These are phyloP conservation scores for Plantago lanceolata DNA, from an alignment of 305 asterid genomes.

Conservation along the genomic window DNA sequence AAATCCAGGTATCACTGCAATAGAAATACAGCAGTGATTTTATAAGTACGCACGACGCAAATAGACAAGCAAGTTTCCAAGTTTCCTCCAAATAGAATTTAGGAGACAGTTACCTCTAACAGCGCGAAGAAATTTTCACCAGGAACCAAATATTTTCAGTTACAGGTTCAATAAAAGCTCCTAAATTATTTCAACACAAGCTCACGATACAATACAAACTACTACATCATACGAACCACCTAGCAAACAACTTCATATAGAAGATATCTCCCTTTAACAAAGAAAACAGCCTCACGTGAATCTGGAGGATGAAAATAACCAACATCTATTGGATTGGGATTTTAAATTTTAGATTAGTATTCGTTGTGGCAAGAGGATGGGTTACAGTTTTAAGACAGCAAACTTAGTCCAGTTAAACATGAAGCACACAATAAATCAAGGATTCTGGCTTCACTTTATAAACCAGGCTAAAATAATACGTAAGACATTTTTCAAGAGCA, in stretches of 20 bases:
- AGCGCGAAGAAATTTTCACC: conserved; percentile 3
- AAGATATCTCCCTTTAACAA: not conserved
- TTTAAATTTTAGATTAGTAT: too few species aligned
- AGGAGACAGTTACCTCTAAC: conserved; percentile 11
- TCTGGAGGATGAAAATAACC: conserved; percentile 10
- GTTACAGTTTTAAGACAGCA: too few species aligned
- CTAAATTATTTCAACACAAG: conserved; percentile 9
- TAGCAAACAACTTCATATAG: conserved; percentile 11
- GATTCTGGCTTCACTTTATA: not conserved
- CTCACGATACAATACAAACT: conserved; percentile 8
- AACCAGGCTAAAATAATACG: not conserved
- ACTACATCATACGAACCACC: conserved; percentile 8
- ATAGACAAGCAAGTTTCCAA: conserved; percentile 3
- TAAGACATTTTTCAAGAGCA: not conserved
- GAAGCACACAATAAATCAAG: too few species aligned
- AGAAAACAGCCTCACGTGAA: conserved; percentile 1
- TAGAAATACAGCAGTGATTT: conserved; percentile 1
- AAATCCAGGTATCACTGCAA: conserved; percentile 13
- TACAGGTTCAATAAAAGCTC: not conserved
- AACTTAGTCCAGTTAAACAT: too few species aligned
- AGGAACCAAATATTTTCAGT: not conserved
- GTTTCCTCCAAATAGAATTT: conserved; percentile 10
- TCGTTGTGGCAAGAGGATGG: too few species aligned
- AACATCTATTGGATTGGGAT: too few species aligned
- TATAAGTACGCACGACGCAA: not conserved